Evolutionary conservation across 2,329 filamentous ascomycete species (phyloP), one percentile per base, ranked within the genome.

Genomic region (Arthrobotrys sinensis): DNA sequence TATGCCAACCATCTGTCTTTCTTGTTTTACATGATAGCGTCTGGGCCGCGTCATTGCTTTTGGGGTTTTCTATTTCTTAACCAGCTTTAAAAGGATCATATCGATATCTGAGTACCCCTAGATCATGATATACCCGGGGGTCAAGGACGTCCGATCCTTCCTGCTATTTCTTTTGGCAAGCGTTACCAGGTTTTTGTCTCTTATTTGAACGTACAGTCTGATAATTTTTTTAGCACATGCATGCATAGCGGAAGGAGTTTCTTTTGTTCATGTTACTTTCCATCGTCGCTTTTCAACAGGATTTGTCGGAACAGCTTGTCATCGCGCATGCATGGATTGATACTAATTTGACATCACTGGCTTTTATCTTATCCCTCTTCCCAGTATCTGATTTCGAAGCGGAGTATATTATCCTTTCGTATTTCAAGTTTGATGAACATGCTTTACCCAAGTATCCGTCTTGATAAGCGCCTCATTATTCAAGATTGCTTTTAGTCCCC

Each of bases 191-290:
- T 24, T 50, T 34, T 40, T 3, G 28, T 40, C 28, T 43, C 38
- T 66, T 34, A n/a, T n/a, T n/a, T n/a, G n/a, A n/a, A n/a, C n/a
- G n/a, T 50, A 4, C 34, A 21, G 32, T 66, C 34, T n/a, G 14
- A 50, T 38, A 14, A 1, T 55, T 72, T 11, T 45, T n/a, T 43
- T 73, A 40, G 21, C 12, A 43, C 38, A 24, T 57, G 45, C 45
- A 55, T 68, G 65, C 72, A 76, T 76, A 76, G 72, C 72, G 72
- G 57, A 57, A 73, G 72, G 72, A 76, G 72, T 76, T 70, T 70
- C 57, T 3, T 68, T 62, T 67, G 19, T 64, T 60, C 53, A 45
- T 24, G 45, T 62, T 67, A 24, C 6, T 43, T 53, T 50, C 11
- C 11, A 40, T 43, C 10, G 2, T 24, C 16, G 1, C 36, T 45